Evolutionary conservation across 106 monocot genomes (phyloP).

Genomic region (Acanthochlamys bracteata): DNA sequence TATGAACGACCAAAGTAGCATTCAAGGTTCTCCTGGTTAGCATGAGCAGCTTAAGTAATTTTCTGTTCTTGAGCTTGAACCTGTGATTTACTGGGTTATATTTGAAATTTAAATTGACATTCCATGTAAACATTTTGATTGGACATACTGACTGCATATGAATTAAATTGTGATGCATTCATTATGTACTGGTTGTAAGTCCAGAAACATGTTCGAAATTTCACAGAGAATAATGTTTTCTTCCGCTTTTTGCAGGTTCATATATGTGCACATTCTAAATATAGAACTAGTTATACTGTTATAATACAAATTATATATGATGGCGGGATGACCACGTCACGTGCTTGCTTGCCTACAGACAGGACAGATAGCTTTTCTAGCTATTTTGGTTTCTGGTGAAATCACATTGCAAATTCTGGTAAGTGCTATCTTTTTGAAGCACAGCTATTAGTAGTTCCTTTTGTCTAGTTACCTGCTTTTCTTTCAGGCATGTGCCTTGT

Average conservation of each 20-base stretch:
- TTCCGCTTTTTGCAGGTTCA: background rate
- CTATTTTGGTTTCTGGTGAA: conserved; percentile 68
- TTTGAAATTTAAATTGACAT: no score
- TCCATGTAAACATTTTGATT: no score
- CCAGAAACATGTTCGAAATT: background rate
- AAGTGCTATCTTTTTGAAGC: background rate
- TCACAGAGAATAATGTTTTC: background rate
- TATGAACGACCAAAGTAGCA: no score
- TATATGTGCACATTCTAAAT: background rate
- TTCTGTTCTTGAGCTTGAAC: no score
- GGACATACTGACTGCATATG: no score
- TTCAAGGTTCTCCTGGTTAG: no score
- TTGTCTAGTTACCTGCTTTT: conserved; percentile 2
- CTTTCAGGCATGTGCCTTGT: conserved; percentile 87
- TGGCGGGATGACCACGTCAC: background rate
- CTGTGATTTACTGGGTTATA: no score
- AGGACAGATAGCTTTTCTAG: conserved; percentile 65
- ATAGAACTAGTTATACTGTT: background rate
- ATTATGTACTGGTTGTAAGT: no score
- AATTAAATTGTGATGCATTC: no score
- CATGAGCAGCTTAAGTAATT: no score
- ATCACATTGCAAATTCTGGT: conserved; percentile 81
- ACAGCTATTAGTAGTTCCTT: background rate
- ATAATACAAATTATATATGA: background rate
- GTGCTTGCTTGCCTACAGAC: conserved; percentile 41